A percentile compares a stretch with the other conserved stretches of the same genome.
These are phyloP conservation scores for Annulohypoxylon bovei DNA, from an alignment of 495 filamentous ascomycete species.

Conservation along the genomic window DNA sequence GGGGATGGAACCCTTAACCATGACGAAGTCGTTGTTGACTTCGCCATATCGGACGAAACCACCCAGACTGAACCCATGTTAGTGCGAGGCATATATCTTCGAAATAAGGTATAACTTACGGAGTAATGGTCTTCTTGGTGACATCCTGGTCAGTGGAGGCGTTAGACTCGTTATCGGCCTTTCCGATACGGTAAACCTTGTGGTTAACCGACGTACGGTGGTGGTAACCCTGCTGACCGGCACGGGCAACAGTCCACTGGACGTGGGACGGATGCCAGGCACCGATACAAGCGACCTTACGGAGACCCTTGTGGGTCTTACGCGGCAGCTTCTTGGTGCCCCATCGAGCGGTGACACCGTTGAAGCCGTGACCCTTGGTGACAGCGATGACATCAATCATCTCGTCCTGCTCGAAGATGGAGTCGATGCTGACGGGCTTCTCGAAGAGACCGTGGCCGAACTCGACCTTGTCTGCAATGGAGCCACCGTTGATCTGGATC, in stretches of 20 bases:
- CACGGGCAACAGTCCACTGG: conserved; percentile 99
- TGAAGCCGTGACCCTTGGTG: conserved; percentile 99
- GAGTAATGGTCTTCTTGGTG: conserved; percentile 99
- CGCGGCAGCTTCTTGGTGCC: conserved; percentile 99
- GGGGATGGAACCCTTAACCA: conserved; percentile 96
- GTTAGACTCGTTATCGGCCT: conserved; percentile 85
- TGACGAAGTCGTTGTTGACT: conserved; percentile 99
- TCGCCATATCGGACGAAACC: conserved; percentile 99
- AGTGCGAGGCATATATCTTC: conserved; percentile 5
- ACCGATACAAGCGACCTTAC: conserved; percentile 99
- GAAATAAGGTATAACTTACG: conserved; percentile 73
- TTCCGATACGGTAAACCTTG: conserved; percentile 99
- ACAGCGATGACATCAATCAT: conserved; percentile 99
- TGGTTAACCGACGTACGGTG: conserved; percentile 99
- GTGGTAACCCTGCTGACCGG: conserved; percentile 99
- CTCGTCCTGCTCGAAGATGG: conserved; percentile 99
- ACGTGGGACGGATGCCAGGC: conserved; percentile 99
- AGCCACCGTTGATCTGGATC: conserved; percentile 99
- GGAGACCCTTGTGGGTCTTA: conserved; percentile 99
- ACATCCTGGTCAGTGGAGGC: conserved; percentile 95
- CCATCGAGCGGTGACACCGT: conserved; percentile 97
- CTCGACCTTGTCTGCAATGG: conserved; percentile 92
- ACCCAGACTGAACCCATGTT: conserved; percentile 76
- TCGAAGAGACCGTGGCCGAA: conserved; percentile 96
- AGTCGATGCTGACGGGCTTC: conserved; percentile 92